Conservation (phyloP, 179 eudicot species). For the Beta macrorhiza region DNA sequence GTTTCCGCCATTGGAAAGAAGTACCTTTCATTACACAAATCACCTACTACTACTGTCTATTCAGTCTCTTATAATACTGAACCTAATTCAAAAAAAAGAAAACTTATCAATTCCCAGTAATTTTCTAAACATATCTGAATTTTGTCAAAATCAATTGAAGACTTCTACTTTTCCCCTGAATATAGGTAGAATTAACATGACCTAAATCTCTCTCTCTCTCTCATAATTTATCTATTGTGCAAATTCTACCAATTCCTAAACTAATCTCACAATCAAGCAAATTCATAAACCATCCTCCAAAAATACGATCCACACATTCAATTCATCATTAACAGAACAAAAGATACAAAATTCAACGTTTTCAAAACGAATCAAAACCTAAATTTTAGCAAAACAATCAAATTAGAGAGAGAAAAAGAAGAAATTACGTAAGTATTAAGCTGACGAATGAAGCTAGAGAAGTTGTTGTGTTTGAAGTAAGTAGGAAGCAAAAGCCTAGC, state of each 20-base stretch:
- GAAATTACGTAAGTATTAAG: conserved; percentile 67
- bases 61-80: neutral
- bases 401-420: neutral
- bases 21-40: neutral
- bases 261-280: conserved; percentile 1
- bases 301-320: neutral
- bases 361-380: neutral
- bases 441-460: conserved; percentile 68
- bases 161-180: too few species aligned
- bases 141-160: neutral
- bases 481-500: conserved; percentile 66
- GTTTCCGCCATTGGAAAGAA: neutral
- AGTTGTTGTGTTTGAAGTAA: conserved; percentile 48
- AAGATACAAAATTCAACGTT: neutral
- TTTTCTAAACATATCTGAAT: neutral
- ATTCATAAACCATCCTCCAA: neutral
- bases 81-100: neutral
- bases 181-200: too few species aligned
- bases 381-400: too few species aligned
- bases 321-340: neutral
- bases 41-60: neutral
- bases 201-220: too few species aligned
- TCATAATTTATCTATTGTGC: too few species aligned
- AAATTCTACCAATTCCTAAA: too few species aligned
- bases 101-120: too few species aligned